Conservation (phyloP, 805 yeast species). For the Candida namnaoensis region DNA sequence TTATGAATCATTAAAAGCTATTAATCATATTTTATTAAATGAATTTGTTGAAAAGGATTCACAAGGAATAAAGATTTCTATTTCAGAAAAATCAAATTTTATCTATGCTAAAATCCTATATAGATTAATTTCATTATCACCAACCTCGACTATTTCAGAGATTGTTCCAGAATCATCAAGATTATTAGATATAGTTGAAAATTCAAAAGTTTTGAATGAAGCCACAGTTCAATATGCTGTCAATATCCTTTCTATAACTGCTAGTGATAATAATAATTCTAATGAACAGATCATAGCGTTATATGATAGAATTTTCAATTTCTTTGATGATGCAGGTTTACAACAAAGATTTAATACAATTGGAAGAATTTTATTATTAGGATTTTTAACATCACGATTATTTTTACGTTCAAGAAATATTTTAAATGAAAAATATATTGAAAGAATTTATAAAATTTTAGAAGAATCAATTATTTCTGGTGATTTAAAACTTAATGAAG, state of each 20-base stretch:
- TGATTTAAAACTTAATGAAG: conserved; percentile 5
- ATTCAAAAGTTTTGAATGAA: conserved; percentile 10
- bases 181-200: conserved; percentile 16
- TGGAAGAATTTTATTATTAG: conserved; percentile 22
- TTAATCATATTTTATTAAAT: conserved; percentile 26
- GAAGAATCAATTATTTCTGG: conserved; percentile 3
- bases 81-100: conserved; percentile 16
- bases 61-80: conserved; percentile 6
- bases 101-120: conserved; percentile 27
- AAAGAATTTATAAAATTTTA: conserved; percentile 1
- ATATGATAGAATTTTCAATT: conserved; percentile 3
- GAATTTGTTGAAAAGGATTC: conserved; percentile 20
- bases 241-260: conserved; percentile 38
- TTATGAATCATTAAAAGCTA: conserved; percentile 12
- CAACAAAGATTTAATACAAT: conserved; percentile 4
- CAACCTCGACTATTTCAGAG: conserved; percentile 4
- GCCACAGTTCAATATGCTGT: conserved; percentile 27
- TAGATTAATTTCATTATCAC: conserved; percentile 14
- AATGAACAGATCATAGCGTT: conserved; percentile 5
- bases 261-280: conserved; percentile 27
- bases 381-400: conserved; percentile 40
- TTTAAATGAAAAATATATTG: neutral
- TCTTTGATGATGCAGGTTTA: conserved; percentile 3
- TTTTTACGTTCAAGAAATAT: conserved; percentile 8
- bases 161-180: conserved; percentile 10